Percentiles rank a stretch among this genome's conserved stretches.
phyloP scores from a whole-genome alignment of 2,329 filamentous ascomycete species.

The Neofusicoccum cordaticola region DNA sequence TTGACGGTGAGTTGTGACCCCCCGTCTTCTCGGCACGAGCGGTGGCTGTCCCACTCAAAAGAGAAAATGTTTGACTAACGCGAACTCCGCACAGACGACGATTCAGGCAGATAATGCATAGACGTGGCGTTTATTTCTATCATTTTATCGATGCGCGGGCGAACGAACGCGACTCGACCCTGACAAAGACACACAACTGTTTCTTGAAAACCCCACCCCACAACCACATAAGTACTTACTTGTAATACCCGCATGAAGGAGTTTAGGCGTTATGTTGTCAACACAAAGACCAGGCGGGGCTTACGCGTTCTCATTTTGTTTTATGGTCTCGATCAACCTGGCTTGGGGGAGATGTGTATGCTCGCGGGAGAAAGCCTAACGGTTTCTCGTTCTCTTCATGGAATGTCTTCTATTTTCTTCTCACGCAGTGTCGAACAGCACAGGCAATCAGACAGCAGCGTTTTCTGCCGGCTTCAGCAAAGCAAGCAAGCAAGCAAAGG shows the following conservation, averaged over 20 bases:
- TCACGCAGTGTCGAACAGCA: neutral
- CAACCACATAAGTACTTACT: neutral
- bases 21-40: neutral
- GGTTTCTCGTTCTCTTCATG: neutral
- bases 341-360: neutral
- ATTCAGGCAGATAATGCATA: constrained; percentile 18
- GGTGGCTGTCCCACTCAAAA: too few relatives aligned
- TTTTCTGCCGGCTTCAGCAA: neutral
- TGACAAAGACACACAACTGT: neutral
- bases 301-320: neutral
- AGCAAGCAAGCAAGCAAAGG: neutral
- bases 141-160: neutral
- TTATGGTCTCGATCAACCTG: neutral
- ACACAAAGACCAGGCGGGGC: neutral
- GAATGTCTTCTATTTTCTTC: neutral
- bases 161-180: neutral
- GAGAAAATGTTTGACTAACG: neutral
- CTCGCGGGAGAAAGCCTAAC: neutral
- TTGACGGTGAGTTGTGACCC: constrained; percentile 66
- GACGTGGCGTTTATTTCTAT: neutral
- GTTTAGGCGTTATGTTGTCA: constrained; percentile 1
- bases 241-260: constrained; percentile 18
- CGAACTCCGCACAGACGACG: neutral
- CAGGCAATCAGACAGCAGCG: neutral
- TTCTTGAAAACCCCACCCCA: neutral